Percentiles rank a stretch among this genome's conserved stretches.
These are phyloP conservation scores for Pisolithus orientalis DNA, from an alignment of 768 basidiomycete genomes.

Conservation along the genomic window DNA sequence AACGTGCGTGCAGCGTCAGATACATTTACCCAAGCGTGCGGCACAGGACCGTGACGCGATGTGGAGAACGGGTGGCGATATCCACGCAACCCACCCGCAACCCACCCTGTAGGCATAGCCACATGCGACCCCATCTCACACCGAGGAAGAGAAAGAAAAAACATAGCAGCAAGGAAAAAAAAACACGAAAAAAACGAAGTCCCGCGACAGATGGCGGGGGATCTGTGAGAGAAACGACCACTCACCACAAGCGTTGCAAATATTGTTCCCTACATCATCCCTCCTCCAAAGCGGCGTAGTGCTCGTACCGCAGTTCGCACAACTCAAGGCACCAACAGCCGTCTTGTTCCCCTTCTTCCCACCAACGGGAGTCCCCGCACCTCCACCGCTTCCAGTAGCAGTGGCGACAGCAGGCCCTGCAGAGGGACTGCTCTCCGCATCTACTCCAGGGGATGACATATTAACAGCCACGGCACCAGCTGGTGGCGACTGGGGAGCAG, in stretches of 20 bases:
- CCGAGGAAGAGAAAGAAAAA: not conserved
- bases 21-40: not conserved
- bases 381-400: conserved; percentile 7
- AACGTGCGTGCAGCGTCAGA: not conserved
- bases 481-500: not conserved
- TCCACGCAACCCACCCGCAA: not conserved
- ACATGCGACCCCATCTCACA: not conserved
- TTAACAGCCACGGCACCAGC: conserved; percentile 7
- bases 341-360: conserved; percentile 28
- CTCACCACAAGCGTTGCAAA: conserved; percentile 93
- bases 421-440: conserved; percentile 9
- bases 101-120: not conserved
- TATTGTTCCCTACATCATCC: conserved; percentile 87
- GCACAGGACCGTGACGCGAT: not conserved
- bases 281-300: conserved; percentile 88
- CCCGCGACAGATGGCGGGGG: too few relatives aligned
- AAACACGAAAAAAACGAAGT: not conserved
- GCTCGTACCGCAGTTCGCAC: conserved; percentile 85
- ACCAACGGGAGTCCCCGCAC: conserved; percentile 4
- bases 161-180: not conserved
- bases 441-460: conserved; percentile 28
- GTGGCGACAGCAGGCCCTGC: conserved; percentile 3
- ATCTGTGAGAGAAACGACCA: conserved; percentile 14
- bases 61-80: not conserved
- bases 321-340: conserved; percentile 69